These are phyloP conservation scores for Aristolochia fimbriata DNA, from an alignment of 164 flowering plant species.

Conservation along the genomic window DNA sequence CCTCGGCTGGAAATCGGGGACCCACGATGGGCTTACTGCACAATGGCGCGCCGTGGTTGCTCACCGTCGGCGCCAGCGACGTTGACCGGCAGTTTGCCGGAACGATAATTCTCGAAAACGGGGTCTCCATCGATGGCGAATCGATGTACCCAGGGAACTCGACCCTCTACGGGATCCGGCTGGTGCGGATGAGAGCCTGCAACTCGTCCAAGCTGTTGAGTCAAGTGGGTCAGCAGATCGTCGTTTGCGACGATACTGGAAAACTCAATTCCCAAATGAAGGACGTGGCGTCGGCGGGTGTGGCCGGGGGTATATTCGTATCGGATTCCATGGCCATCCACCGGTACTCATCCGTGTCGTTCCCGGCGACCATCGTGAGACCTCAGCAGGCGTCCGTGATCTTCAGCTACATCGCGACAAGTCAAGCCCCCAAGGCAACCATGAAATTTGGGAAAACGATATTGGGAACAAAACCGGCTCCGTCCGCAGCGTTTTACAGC, in stretches of 20 bases:
- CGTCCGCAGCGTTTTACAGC: constrained; percentile 78
- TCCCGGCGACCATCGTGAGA: constrained; percentile 71
- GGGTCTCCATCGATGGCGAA: constrained; percentile 55
- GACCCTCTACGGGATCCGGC: no score
- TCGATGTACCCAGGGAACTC: constrained; percentile 64
- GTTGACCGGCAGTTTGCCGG: constrained; percentile 77
- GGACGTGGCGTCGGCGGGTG: constrained; percentile 57
- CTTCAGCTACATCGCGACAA: constrained; percentile 52
- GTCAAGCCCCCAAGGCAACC: constrained; percentile 50
- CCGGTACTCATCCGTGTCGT: constrained; percentile 43
- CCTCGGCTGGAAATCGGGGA: constrained; percentile 85
- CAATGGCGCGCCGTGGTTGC: constrained; percentile 89
- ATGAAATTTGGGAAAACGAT: constrained; percentile 62
- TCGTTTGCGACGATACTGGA: constrained; percentile 78
- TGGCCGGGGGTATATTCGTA: constrained; percentile 82
- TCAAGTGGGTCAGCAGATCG: constrained; percentile 66
- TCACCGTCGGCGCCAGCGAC: constrained; percentile 80
- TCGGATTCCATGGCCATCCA: constrained; percentile 51
- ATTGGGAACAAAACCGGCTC: constrained; percentile 55
- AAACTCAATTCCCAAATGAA: constrained; percentile 52
- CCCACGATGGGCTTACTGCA: constrained; percentile 62
- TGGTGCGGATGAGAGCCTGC: constrained; percentile 57
- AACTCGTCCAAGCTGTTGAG: constrained; percentile 46
- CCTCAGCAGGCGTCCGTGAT: constrained; percentile 66
- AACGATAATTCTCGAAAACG: constrained; percentile 36